Base-by-base conservation (phyloP, 2,329 filamentous ascomycete species). In the Magnaporthiopsis rhizophila region DNA sequence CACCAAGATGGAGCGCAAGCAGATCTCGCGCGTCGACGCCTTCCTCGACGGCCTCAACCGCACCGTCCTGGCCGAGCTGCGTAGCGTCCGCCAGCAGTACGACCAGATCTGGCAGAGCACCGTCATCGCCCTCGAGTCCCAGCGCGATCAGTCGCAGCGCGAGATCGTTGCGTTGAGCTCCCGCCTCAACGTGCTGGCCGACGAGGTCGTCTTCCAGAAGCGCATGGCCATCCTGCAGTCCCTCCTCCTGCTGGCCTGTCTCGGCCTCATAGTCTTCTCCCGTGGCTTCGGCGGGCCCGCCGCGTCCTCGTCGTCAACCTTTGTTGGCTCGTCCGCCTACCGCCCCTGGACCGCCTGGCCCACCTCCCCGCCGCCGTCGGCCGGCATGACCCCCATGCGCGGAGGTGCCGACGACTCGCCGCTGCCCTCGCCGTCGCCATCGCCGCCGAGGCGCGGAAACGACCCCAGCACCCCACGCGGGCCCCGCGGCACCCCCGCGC, bases 81-180 rank as follows among this genome's bases (percentile, higher is more conserved):
- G 86, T 67, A 86, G 83, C 62, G 89, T 95, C 67, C 86, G 91
- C 63, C 86, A 88, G 65, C 90, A 97, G 74, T 98, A 98, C 74
- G 94, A 98, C 72, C 91, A 97, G 72, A 87, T 98, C 15, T 98
- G 94, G 93, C 93, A 97, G 75, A 94, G 90, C 26, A 97, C 96
- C 13, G 89, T 97, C 28, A 88, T 97, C 64, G 93, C 96, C 36
- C 85, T 98, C 18, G 92, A 97, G 73, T 88, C 87, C 58, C 94
- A 97, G 74, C 88, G 92, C 58, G 90, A 96, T 72, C 88, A 92
- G 69, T 91, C 91, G 21, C 87, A 93, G 71, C 84, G 87, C 64
- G 93, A 98, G 72, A 89, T 96, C 66, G 82, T 92, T 58, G 93
- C 93, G 3, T 82, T 98, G 63, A 91, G 88, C 70, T 80, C 87